These are phyloP conservation scores for Zygotorulaspora mrakii DNA, from an alignment of 1,139 yeast species.

Conservation along the genomic window DNA sequence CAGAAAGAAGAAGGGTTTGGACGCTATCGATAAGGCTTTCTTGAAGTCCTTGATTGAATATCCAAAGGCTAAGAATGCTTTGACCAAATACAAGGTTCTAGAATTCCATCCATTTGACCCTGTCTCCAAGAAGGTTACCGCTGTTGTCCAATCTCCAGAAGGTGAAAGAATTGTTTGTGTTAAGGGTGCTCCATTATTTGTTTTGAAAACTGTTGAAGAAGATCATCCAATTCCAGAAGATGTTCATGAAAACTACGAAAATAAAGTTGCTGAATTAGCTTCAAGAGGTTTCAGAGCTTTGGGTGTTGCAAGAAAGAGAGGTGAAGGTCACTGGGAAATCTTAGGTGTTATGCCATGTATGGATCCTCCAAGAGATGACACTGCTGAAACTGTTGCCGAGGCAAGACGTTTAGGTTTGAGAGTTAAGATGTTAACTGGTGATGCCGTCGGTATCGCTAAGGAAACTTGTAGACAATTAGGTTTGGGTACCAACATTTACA, in stretches of 20 bases:
- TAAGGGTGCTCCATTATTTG: conserved; percentile 96
- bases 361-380: conserved; percentile 98
- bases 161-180: conserved; percentile 96
- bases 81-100: conserved; percentile 90
- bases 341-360: conserved; percentile 98
- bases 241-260: conserved; percentile 90
- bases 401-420: conserved; percentile 91
- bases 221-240: conserved; percentile 96
- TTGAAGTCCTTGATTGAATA: conserved; percentile 78
- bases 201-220: conserved; percentile 92
- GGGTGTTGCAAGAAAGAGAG: conserved; percentile 99
- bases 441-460: conserved; percentile 98
- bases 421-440: conserved; percentile 98
- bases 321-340: conserved; percentile 98
- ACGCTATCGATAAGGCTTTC: conserved; percentile 97
- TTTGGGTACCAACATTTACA: conserved; percentile 93
- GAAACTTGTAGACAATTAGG: conserved; percentile 98
- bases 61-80: conserved; percentile 94
- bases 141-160: conserved; percentile 91
- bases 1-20: conserved; percentile 98
- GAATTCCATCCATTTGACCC: conserved; percentile 98
- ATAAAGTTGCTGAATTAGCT: conserved; percentile 96
- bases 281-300: conserved; percentile 98
- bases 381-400: conserved; percentile 93
- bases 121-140: conserved; percentile 94